Evolutionary conservation across 192 early-diverging fungal genomes (phyloP).

Genomic region (Spinellus fusiger): DNA sequence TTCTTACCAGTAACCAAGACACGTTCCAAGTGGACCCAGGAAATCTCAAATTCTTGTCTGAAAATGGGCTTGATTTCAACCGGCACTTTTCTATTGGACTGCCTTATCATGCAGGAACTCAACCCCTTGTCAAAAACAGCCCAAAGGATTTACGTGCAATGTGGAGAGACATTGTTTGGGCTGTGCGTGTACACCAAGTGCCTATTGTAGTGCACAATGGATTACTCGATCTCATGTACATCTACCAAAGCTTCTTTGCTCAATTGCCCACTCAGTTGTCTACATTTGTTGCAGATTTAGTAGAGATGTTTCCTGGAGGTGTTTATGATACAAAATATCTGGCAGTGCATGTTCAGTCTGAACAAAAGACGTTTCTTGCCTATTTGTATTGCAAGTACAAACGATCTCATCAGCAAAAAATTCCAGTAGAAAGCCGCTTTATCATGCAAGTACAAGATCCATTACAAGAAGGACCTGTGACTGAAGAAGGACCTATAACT

Average conservation of each 20-base stretch:
- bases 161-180: slow-evolving; percentile 3
- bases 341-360: slow-evolving; percentile 59
- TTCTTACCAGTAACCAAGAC: slow-evolving; percentile 5
- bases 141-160: neutral
- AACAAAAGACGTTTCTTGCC: slow-evolving; percentile 59
- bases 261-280: slow-evolving; percentile 63
- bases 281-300: slow-evolving; percentile 71
- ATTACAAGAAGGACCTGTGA: neutral
- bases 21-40: slow-evolving; percentile 58
- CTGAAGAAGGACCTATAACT: neutral
- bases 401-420: slow-evolving; percentile 5
- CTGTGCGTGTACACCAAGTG: slow-evolving; percentile 24
- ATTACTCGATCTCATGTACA: slow-evolving; percentile 84
- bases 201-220: slow-evolving; percentile 94
- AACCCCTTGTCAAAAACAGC: neutral
- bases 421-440: neutral
- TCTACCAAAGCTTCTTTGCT: slow-evolving; percentile 88
- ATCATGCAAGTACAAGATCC: neutral
- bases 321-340: slow-evolving; percentile 93
- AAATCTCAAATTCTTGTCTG: slow-evolving; percentile 75
- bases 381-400: slow-evolving; percentile 61
- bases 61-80: slow-evolving; percentile 85
- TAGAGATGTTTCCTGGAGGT: slow-evolving; percentile 80
- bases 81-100: slow-evolving; percentile 72
- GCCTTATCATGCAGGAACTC: slow-evolving; percentile 59